Conservation (phyloP, 179 eudicot genomes). For the Corrigiola litoralis region DNA sequence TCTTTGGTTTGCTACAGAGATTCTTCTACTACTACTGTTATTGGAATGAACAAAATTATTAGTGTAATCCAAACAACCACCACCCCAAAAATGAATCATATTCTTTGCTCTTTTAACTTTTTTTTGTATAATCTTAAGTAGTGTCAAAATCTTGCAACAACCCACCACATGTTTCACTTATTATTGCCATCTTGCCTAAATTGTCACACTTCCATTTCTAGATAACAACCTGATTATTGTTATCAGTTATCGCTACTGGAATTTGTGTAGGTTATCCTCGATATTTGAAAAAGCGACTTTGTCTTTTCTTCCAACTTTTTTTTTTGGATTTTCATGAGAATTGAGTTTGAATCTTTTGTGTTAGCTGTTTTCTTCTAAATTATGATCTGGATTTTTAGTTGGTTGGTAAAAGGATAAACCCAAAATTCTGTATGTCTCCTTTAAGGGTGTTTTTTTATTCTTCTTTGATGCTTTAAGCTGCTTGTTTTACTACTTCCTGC, state of each 20-base stretch:
- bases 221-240: slow-evolving; percentile 11
- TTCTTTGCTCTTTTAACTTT: not conserved
- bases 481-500: not conserved
- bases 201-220: not conserved
- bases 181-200: slow-evolving; percentile 9
- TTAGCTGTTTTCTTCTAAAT: slow-evolving; percentile 25
- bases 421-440: no score
- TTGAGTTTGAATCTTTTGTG: slow-evolving; percentile 15
- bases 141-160: slow-evolving; percentile 34
- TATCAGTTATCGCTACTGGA: not conserved
- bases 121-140: slow-evolving; percentile 15
- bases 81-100: slow-evolving; percentile 10
- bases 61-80: slow-evolving; percentile 15
- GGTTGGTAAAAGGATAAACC: slow-evolving; percentile 25
- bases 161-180: slow-evolving; percentile 31
- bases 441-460: slow-evolving; percentile 14
- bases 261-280: no score
- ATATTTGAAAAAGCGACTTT: no score
- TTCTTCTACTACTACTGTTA: slow-evolving; percentile 14
- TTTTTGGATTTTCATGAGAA: slow-evolving; percentile 1
- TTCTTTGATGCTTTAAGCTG: not conserved
- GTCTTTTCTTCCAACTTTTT: no score
- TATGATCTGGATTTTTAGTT: slow-evolving; percentile 35
- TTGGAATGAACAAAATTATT: slow-evolving; percentile 5
- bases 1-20: slow-evolving; percentile 13